Conservation (phyloP, 1,284 basidiomycete species). For the Papiliotrema nemorosa region DNA sequence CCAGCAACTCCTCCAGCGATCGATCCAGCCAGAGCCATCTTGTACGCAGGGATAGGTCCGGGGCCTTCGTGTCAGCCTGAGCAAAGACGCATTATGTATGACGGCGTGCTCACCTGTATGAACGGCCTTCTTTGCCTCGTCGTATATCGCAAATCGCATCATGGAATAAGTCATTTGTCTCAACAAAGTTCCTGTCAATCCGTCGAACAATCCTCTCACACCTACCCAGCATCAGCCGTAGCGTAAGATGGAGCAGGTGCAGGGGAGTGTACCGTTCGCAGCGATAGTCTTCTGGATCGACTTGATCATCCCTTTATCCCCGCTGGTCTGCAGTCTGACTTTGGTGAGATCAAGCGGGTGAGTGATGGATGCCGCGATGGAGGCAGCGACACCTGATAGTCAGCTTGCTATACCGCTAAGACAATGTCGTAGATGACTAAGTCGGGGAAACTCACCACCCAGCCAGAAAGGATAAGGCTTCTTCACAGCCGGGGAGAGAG, state of each 20-base stretch:
- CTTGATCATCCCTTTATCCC: constrained; percentile 81
- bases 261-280: constrained; percentile 30
- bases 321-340: constrained; percentile 77
- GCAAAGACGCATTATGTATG: neutral
- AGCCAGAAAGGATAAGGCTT: constrained; percentile 77
- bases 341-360: constrained; percentile 82
- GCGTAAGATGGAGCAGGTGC: neutral
- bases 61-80: constrained; percentile 13
- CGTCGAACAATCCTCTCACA: constrained; percentile 72
- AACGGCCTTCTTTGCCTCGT: constrained; percentile 77
- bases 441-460: constrained; percentile 56
- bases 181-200: constrained; percentile 82
- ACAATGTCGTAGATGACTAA: neutral
- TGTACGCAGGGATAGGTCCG: constrained; percentile 63
- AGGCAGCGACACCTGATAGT: constrained; percentile 64
- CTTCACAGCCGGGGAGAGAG: constrained; percentile 44
- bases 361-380: constrained; percentile 73
- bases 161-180: constrained; percentile 91
- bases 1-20: constrained; percentile 76
- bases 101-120: constrained; percentile 54
- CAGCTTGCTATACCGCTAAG: neutral
- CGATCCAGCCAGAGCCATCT: constrained; percentile 68
- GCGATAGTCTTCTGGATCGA: constrained; percentile 63
- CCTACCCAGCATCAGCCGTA: constrained; percentile 51
- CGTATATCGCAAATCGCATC: constrained; percentile 90